A percentile compares a stretch with the other conserved stretches of the same genome.
phyloP scores from a whole-genome alignment of 1,284 basidiomycete genomes.

The Butyriboletus appendiculatus region DNA sequence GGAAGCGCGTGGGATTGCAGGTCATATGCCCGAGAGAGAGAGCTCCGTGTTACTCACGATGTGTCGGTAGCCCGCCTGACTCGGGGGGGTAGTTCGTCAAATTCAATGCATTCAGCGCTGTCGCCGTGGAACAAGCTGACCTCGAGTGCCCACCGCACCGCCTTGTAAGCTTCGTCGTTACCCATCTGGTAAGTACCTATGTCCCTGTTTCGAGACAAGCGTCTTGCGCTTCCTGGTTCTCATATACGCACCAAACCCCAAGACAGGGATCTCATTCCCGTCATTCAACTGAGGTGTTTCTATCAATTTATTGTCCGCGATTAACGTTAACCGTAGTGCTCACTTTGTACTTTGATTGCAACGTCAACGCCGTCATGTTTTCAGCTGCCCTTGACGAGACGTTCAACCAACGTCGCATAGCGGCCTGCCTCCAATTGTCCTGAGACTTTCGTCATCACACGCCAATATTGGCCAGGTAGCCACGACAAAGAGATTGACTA shows the following conservation, averaged over 20 bases:
- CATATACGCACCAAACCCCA: slow-evolving; percentile 9
- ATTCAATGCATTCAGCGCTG: background rate
- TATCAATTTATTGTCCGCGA: background rate
- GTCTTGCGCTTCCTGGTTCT: background rate
- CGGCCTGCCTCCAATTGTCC: background rate
- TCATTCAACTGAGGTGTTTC: slow-evolving; percentile 10
- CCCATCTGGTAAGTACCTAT: slow-evolving; percentile 3
- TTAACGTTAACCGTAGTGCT: background rate
- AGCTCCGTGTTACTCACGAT: background rate
- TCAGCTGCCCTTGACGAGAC: too few relatives aligned
- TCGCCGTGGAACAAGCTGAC: background rate
- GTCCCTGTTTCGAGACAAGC: background rate
- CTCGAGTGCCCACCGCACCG: slow-evolving; percentile 11
- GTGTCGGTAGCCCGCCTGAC: slow-evolving; percentile 9
- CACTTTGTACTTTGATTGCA: slow-evolving; percentile 13
- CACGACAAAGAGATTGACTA: background rate
- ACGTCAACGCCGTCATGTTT: background rate
- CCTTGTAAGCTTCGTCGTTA: slow-evolving; percentile 3
- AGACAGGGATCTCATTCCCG: slow-evolving; percentile 9
- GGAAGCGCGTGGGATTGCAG: background rate
- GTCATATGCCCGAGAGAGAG: background rate
- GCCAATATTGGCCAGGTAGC: background rate
- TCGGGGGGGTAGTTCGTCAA: background rate
- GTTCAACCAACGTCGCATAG: background rate
- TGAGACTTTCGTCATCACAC: background rate